phyloP scores from a whole-genome alignment of 2,329 filamentous ascomycete genomes.

The Ophiocordyceps sinensis region DNA sequence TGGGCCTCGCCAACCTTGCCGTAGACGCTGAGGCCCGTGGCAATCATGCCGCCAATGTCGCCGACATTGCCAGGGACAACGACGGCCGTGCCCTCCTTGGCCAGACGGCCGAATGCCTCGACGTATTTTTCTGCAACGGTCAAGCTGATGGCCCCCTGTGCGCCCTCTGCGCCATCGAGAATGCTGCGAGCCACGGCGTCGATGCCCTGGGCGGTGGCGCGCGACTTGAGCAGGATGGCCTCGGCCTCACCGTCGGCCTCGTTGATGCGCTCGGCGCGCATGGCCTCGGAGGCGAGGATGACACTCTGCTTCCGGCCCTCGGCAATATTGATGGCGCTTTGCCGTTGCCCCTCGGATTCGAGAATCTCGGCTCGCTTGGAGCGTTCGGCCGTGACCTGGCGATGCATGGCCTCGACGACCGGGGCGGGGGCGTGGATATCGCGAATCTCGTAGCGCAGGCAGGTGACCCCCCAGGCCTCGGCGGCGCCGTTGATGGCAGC shows the following conservation, averaged over 20 bases:
- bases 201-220: conserved; percentile 77
- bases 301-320: conserved; percentile 96
- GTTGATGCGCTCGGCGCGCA: conserved; percentile 87
- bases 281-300: conserved; percentile 85
- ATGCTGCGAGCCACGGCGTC: conserved; percentile 72
- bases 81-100: conserved; percentile 88
- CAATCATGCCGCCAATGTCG: conserved; percentile 93
- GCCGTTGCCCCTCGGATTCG: conserved; percentile 90
- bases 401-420: conserved; percentile 95
- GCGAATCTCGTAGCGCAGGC: conserved; percentile 91
- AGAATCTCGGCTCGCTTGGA: conserved; percentile 96
- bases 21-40: conserved; percentile 87
- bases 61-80: conserved; percentile 95
- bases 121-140: conserved; percentile 96
- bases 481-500: conserved; percentile 96
- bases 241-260: conserved; percentile 83
- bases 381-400: conserved; percentile 92
- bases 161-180: conserved; percentile 54
- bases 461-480: conserved; percentile 91
- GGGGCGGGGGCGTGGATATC: conserved; percentile 92
- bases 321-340: conserved; percentile 97
- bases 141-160: conserved; percentile 72
- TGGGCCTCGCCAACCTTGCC: conserved; percentile 81
- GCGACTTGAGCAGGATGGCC: conserved; percentile 75
- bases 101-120: conserved; percentile 81